Conservation (phyloP, 306 rosid species). For the Cicer arietinum region DNA sequence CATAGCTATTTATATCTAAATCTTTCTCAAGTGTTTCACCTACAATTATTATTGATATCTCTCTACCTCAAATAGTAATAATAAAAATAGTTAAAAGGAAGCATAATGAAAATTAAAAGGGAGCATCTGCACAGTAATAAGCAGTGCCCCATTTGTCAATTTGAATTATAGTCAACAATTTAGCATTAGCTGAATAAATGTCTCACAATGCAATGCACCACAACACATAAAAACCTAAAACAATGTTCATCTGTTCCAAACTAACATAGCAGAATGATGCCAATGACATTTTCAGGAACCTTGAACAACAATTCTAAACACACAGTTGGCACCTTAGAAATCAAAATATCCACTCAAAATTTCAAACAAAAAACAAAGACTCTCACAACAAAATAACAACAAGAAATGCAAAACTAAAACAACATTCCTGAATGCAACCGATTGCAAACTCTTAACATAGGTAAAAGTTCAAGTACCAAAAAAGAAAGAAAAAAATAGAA, state of each 20-base stretch:
- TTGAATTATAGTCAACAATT: neutral
- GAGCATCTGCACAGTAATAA: neutral
- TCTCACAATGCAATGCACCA: conserved; percentile 19
- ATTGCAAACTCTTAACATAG: conserved; percentile 1
- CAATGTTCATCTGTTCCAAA: neutral
- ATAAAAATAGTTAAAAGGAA: neutral
- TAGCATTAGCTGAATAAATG: conserved; percentile 2
- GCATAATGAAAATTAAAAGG: neutral
- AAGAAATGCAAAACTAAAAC: conserved; percentile 30
- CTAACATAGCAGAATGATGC: conserved; percentile 7
- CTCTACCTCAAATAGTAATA: neutral
- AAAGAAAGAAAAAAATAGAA: neutral
- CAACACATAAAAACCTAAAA: neutral
- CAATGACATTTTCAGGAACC: conserved; percentile 5
- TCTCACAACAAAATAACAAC: neutral
- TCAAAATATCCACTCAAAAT: conserved; percentile 14
- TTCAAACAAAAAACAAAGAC: conserved; percentile 1
- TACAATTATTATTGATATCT: neutral
- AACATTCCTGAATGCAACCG: conserved; percentile 2
- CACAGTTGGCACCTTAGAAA: conserved; percentile 7
- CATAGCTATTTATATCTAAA: neutral
- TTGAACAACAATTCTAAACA: neutral
- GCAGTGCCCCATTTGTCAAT: neutral
- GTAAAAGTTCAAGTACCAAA: neutral
- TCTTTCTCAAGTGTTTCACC: neutral